A percentile compares a stretch with the other conserved stretches of the same genome.
phyloP scores from a whole-genome alignment of 805 yeast genomes.

The Teunomyces funiuensis region DNA sequence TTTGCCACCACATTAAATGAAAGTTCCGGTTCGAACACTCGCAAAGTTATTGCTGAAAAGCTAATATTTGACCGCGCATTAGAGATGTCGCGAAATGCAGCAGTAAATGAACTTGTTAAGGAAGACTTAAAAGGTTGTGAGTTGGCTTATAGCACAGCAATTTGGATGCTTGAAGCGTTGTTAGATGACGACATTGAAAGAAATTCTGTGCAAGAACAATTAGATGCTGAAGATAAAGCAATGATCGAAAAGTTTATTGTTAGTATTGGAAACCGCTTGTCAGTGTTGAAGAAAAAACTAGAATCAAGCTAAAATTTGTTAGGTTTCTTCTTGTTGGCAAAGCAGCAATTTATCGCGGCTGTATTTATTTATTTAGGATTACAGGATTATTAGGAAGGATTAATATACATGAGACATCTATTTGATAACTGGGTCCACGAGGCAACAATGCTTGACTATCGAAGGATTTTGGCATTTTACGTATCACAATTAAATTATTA shows the following conservation, averaged over 20 bases:
- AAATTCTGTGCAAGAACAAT: conserved; percentile 31
- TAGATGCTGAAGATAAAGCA: conserved; percentile 71
- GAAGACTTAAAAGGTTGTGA: conserved; percentile 78
- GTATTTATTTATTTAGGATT: not conserved
- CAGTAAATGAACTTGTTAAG: conserved; percentile 78
- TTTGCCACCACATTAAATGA: conserved; percentile 4
- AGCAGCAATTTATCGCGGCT: not conserved
- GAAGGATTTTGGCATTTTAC: no score
- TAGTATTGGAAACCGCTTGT: conserved; percentile 78
- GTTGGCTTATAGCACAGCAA: conserved; percentile 82
- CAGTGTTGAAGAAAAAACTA: conserved; percentile 62
- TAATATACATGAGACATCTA: conserved; percentile 3
- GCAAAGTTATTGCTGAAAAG: conserved; percentile 67
- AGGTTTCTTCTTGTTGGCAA: not conserved
- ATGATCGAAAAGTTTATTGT: conserved; percentile 80
- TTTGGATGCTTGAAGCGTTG: conserved; percentile 94
- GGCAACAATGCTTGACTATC: no score
- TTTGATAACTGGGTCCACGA: no score
- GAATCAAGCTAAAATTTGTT: conserved; percentile 19
- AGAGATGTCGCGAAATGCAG: conserved; percentile 90
- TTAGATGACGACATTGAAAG: conserved; percentile 47
- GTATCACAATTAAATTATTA: no score
- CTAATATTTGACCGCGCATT: conserved; percentile 89
- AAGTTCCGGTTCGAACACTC: not conserved
- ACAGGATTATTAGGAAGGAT: conserved; percentile 2